Base-by-base conservation (phyloP, 371 early-diverging fungal genomes). In the Mortierella sp. region DNA sequence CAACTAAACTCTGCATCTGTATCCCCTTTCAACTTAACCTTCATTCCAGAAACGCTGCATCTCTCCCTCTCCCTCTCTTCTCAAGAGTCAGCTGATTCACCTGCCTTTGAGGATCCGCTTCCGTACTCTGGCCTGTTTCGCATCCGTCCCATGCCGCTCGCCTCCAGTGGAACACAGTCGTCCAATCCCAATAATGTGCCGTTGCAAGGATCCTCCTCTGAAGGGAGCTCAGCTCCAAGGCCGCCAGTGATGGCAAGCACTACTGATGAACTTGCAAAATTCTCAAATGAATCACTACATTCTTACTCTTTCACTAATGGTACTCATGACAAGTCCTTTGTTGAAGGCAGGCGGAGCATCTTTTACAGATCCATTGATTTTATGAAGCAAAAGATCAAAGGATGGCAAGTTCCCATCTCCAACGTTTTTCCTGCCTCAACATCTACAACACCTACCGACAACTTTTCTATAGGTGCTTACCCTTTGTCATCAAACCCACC, bases 231-330 rank as follows among this genome's bases (percentile, higher is more conserved):
- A 34, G n/a, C 61, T 12, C 37, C 66, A 10, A 55, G 57, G 31
- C 31, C 57, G n/a, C 62, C 73, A 23, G 63, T 69, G 0, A 72
- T 76, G 69, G 72, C 78, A 12, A 68, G 68, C 28, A 77, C 77
- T 31, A 61, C 72, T 15, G 78, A 78, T 34, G 81, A 87, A 53
- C 72, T 83, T 22, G 63, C 79, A 31, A 76, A 84, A 60, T 86
- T 85, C 66, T 84, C 86, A 32, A 85, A 87, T 60, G 88, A 89
- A 61, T 89, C 90, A 3, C 65, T 90, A 8, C 90, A 89, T 64
- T 88, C 88, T 29, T 89, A 83, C 74, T 84, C 83, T 13, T 89
- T 89, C 69, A 84, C 88, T 28, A 68, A 83, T 15, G 72, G 76
- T 9, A 77, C 83, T 22, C 83, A 84, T 26, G 84, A 85, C 26